phyloP scores from a whole-genome alignment of 768 basidiomycete species.

The Aureoboletus auriporus region DNA sequence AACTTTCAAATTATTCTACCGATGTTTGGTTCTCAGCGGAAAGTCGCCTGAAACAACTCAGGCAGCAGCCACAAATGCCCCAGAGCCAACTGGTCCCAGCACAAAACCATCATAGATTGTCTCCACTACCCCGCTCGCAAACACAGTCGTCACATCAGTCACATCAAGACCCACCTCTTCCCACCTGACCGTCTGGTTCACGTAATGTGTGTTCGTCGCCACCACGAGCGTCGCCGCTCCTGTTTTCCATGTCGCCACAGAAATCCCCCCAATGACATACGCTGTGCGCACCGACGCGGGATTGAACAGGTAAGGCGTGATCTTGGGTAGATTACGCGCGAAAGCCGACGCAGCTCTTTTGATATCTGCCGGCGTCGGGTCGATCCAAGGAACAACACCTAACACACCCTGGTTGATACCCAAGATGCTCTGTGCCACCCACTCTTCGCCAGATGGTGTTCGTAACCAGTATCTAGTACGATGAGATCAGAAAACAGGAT shows the following conservation, averaged over 20 bases:
- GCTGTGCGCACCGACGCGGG: constrained; percentile 38
- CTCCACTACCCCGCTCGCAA: constrained; percentile 14
- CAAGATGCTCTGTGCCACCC: constrained; percentile 60
- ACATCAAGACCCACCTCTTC: constrained; percentile 24
- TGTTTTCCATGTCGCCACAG: constrained; percentile 49
- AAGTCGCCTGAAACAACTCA: no score
- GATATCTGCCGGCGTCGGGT: constrained; percentile 51
- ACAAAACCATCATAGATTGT: constrained; percentile 5
- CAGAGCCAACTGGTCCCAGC: constrained; percentile 25
- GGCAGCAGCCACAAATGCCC: constrained; percentile 19
- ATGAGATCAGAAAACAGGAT: background rate
- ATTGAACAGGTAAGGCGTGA: constrained; percentile 45
- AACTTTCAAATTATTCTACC: no score
- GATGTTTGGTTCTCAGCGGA: no score
- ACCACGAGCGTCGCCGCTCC: constrained; percentile 42
- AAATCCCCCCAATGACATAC: constrained; percentile 38
- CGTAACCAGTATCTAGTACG: constrained; percentile 53
- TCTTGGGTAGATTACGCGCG: constrained; percentile 40
- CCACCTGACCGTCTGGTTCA: constrained; percentile 31
- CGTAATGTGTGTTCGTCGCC: constrained; percentile 48
- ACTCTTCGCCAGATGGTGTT: constrained; percentile 66
- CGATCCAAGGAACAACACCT: constrained; percentile 48
- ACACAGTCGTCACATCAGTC: background rate
- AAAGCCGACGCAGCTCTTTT: constrained; percentile 48
- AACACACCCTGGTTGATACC: constrained; percentile 69